A percentile compares a stretch with the other conserved stretches of the same genome.
Conservation (phyloP, 2,329 filamentous ascomycete species). For the Periglandula ipomoeae region DNA sequence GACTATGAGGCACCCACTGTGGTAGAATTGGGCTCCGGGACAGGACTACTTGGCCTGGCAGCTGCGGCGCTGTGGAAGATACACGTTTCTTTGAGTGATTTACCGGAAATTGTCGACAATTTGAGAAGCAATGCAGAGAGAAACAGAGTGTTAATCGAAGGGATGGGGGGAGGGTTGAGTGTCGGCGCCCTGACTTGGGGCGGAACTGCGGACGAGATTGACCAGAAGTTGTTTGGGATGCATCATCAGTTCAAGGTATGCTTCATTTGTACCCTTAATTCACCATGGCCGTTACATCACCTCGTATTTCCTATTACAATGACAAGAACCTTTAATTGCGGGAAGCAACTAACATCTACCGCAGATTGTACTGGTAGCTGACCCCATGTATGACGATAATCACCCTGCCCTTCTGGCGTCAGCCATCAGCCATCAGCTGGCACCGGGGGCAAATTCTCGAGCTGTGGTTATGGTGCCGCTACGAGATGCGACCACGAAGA, state of each 20-base stretch:
- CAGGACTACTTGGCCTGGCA: slow-evolving; percentile 80
- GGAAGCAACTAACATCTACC: neutral
- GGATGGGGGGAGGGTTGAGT: slow-evolving; percentile 45
- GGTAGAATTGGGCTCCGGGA: slow-evolving; percentile 83
- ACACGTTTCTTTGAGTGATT: slow-evolving; percentile 67
- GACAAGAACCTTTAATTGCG: no score
- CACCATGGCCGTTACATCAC: no score
- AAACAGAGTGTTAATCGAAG: slow-evolving; percentile 50
- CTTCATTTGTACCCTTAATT: no score
- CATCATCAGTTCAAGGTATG: slow-evolving; percentile 43
- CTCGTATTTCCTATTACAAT: no score
- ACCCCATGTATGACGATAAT: slow-evolving; percentile 77
- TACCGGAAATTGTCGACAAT: slow-evolving; percentile 77
- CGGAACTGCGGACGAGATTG: slow-evolving; percentile 33
- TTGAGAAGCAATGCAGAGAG: slow-evolving; percentile 61
- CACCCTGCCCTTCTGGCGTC: slow-evolving; percentile 68
- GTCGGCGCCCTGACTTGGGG: slow-evolving; percentile 71
- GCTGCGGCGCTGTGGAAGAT: slow-evolving; percentile 63
- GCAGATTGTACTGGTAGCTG: slow-evolving; percentile 73
- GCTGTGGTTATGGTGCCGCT: slow-evolving; percentile 75
- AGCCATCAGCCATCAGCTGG: slow-evolving; percentile 61
- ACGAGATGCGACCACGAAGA: slow-evolving; percentile 56
- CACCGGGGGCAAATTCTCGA: slow-evolving; percentile 44
- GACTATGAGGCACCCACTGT: slow-evolving; percentile 26
- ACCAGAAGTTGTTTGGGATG: slow-evolving; percentile 33